Conservation (phyloP, 164 flowering plant genomes). For the Aristolochia californica region DNA sequence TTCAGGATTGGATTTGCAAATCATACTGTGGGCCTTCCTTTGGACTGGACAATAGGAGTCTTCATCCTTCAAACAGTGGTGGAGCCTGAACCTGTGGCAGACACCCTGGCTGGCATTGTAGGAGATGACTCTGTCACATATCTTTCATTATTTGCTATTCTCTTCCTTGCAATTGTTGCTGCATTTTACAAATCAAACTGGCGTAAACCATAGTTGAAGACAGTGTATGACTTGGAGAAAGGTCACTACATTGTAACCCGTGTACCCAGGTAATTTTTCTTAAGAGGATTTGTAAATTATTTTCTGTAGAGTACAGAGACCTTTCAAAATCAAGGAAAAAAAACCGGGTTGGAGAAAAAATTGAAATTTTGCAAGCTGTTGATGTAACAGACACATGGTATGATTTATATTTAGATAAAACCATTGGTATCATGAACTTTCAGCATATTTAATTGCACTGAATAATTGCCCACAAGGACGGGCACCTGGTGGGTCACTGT, state of each 20-base stretch:
- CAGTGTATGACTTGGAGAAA: constrained; percentile 46
- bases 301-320: neutral
- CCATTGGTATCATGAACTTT: too few species aligned
- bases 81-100: constrained; percentile 22
- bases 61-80: constrained; percentile 29
- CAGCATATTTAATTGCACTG: too few species aligned
- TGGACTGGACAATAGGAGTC: constrained; percentile 49
- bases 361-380: too few species aligned
- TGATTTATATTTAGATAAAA: too few species aligned
- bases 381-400: too few species aligned
- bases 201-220: constrained; percentile 40
- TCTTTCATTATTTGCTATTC: constrained; percentile 30
- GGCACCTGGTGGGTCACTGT: too few species aligned
- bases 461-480: too few species aligned
- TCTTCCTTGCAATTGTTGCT: constrained; percentile 26
- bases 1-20: constrained; percentile 20
- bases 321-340: too few species aligned
- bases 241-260: constrained; percentile 23
- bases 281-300: neutral
- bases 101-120: constrained; percentile 13
- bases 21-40: constrained; percentile 16
- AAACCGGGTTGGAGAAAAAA: too few species aligned
- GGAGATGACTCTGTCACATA: constrained; percentile 17
- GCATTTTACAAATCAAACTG: constrained; percentile 25
- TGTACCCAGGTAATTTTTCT: constrained; percentile 1